These are phyloP conservation scores for Trichoderma sp. DNA, from an alignment of 2,329 filamentous ascomycete species.

Conservation along the genomic window DNA sequence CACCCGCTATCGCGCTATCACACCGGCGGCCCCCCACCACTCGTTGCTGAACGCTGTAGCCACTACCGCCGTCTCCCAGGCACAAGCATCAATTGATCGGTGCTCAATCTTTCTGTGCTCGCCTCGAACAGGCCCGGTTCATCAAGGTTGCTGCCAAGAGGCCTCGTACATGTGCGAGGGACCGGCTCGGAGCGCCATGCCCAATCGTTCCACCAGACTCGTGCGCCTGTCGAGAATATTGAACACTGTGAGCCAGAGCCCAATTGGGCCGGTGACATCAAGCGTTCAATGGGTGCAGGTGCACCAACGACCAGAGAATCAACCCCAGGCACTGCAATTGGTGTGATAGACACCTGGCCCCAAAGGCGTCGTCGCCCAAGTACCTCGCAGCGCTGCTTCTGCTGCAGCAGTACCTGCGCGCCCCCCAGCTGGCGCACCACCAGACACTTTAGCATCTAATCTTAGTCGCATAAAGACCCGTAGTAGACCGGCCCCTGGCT, in stretches of 20 bases:
- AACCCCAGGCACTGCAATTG: slow-evolving; percentile 11
- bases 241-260: not conserved
- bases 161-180: not conserved
- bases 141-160: not conserved
- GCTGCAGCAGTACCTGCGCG: not conserved
- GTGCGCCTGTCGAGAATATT: not conserved
- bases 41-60: slow-evolving; percentile 11
- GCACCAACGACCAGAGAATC: slow-evolving; percentile 10
- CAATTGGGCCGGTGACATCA: slow-evolving; percentile 5
- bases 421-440: slow-evolving; percentile 14
- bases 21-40: not conserved
- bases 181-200: not conserved
- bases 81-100: not conserved
- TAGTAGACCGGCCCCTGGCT: slow-evolving; percentile 14
- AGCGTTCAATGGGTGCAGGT: not conserved
- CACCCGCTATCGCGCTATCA: not conserved
- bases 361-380: not conserved
- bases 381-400: not conserved
- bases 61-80: slow-evolving; percentile 18
- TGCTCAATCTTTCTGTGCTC: not conserved
- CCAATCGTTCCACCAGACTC: slow-evolving; percentile 5
- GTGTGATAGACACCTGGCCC: not conserved
- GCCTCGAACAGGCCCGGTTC: not conserved
- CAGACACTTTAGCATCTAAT: slow-evolving; percentile 21
- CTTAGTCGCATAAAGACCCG: slow-evolving; percentile 25